Percentiles rank a stretch among this genome's conserved stretches.
These are phyloP conservation scores for Dactylella cylindrospora DNA, from an alignment of 2,329 filamentous ascomycete genomes.

Conservation along the genomic window DNA sequence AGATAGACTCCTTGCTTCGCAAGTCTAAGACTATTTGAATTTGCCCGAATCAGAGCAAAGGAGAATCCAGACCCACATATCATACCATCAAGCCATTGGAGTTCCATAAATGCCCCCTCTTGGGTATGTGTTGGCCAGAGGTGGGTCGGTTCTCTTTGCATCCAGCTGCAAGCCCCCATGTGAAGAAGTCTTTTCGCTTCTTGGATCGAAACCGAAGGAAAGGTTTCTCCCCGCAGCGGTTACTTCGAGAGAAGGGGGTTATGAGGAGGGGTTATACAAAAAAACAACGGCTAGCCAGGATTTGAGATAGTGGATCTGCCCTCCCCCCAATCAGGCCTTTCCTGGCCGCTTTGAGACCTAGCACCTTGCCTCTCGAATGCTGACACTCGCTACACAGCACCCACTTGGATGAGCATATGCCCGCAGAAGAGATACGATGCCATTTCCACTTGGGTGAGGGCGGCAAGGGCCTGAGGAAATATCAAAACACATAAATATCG, in stretches of 20 bases:
- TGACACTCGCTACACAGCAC: slow-evolving; percentile 39
- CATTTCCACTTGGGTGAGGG: slow-evolving; percentile 7
- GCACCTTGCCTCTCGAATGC: slow-evolving; percentile 40
- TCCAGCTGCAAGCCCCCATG: slow-evolving; percentile 10
- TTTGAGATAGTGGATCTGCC: no score
- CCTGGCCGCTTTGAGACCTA: slow-evolving; percentile 18
- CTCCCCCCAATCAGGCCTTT: slow-evolving; percentile 2
- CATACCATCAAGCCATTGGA: background rate
- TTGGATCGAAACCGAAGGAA: no score
- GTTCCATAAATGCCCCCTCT: slow-evolving; percentile 8
- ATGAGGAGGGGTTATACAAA: background rate
- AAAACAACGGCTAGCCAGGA: slow-evolving; percentile 13
- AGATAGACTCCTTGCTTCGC: slow-evolving; percentile 38
- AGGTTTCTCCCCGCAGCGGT: no score
- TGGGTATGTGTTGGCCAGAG: slow-evolving; percentile 14
- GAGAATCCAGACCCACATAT: slow-evolving; percentile 20
- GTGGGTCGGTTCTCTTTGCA: no score
- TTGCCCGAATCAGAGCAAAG: slow-evolving; percentile 17
- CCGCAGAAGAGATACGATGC: slow-evolving; percentile 3
- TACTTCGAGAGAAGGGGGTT: slow-evolving; percentile 5
- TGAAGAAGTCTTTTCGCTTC: slow-evolving; percentile 1
- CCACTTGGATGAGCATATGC: slow-evolving; percentile 21
- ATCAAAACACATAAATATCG: slow-evolving; percentile 45
- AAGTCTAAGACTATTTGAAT: slow-evolving; percentile 11
- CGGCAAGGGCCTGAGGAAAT: slow-evolving; percentile 10